Base-by-base conservation (phyloP, 2,329 filamentous ascomycete species). In the Monascus ruber region DNA sequence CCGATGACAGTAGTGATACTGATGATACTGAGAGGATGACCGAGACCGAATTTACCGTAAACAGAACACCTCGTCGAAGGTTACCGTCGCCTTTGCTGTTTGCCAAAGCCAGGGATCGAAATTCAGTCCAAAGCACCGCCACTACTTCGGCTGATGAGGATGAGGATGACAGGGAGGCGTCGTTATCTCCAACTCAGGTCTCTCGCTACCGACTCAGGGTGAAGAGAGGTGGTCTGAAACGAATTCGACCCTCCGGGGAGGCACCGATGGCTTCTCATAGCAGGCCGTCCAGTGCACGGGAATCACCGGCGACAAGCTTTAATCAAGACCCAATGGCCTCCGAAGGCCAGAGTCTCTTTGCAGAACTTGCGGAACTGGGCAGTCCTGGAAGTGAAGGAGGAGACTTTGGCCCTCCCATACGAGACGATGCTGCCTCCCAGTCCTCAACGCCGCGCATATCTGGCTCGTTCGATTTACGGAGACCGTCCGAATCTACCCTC, bases 101-200 rank as follows among this genome's bases (percentile, higher is more conserved):
- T 40, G 48, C 60, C 6, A 72, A 74, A 45, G 53, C 66, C 37
- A 70, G 71, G 41, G 74, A 76, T 50, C 74, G 81, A 17, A 68
- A 72, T 43, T 89, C 86, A 0, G 85, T 83, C 63, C 73, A 85
- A 53, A 95, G 87, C 63, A 94, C 87, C 6, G 87, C 87, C 4
- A 95, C 88, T 1, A 89, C 83, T 1, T 93, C 86, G 26, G 81
- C 74, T 3, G 86, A 76, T 44, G 86, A 94, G 37, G 79, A 81
- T 40, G 74, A 78, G 39, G 77, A 78, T 42, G 71, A 76, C 10
- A 51, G 51, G 26, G 44, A 62, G 76, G 25, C 76, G 71, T 53
- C 87, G 81, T 6, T 77, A 71, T 54, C 91, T 81, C 9, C 84
- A 72, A 42, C 67, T 77, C 26, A 74, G 9, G 76, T 81, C 36